These are phyloP conservation scores for Coleophoma crateriformis DNA, from an alignment of 2,329 filamentous ascomycete genomes.

Conservation along the genomic window DNA sequence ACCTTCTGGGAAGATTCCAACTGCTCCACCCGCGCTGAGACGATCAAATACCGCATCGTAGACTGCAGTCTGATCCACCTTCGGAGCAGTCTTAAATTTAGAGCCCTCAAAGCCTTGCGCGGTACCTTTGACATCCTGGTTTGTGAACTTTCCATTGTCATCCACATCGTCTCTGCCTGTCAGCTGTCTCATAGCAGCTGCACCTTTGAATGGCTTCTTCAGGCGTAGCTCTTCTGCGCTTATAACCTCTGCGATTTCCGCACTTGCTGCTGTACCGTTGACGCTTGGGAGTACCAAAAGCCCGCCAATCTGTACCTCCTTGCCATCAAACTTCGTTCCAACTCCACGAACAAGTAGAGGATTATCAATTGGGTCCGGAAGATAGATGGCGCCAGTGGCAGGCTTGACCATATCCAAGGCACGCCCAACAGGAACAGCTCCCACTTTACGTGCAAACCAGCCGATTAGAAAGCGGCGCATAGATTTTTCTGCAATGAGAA, in stretches of 20 bases:
- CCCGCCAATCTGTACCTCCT: conserved; percentile 69
- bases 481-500: conserved; percentile 92
- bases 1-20: conserved; percentile 95
- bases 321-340: conserved; percentile 74
- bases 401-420: conserved; percentile 85
- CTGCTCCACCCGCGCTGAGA: conserved; percentile 76
- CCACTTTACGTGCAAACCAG: conserved; percentile 75
- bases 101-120: conserved; percentile 66
- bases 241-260: conserved; percentile 77
- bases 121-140: conserved; percentile 46
- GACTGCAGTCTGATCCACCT: conserved; percentile 89
- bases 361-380: conserved; percentile 82
- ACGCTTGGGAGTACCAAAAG: conserved; percentile 82
- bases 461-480: conserved; percentile 88
- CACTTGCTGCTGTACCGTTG: conserved; percentile 70
- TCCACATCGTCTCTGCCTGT: conserved; percentile 73
- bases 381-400: conserved; percentile 74
- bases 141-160: conserved; percentile 56
- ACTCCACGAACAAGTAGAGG: conserved; percentile 75
- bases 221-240: conserved; percentile 76
- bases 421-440: conserved; percentile 87
- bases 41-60: conserved; percentile 90
- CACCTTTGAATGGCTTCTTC: conserved; percentile 82
- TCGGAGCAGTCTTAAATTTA: conserved; percentile 82
- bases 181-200: conserved; percentile 70